Percentiles rank a stretch among this genome's conserved stretches.
Conservation (phyloP, 2,329 filamentous ascomycete genomes). For the Aspergillus niger region DNA sequence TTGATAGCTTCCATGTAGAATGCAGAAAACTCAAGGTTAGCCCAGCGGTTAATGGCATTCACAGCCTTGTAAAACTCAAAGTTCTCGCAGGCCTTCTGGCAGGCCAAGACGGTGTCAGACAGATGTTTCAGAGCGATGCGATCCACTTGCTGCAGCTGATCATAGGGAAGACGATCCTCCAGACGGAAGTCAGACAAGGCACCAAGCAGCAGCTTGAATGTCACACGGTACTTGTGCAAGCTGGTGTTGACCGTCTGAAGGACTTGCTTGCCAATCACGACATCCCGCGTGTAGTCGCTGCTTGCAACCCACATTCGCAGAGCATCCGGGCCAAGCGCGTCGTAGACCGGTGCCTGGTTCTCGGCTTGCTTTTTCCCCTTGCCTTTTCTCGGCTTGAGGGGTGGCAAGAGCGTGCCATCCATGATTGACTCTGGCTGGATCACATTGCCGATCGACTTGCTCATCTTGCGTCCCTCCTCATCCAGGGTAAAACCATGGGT, state of each 20-base stretch:
- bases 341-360: conserved; percentile 51
- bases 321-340: conserved; percentile 80
- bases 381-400: conserved; percentile 64
- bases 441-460: conserved; percentile 91
- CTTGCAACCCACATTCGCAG: conserved; percentile 88
- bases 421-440: conserved; percentile 82
- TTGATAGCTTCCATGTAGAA: conserved; percentile 95
- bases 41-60: conserved; percentile 74
- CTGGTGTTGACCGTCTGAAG: conserved; percentile 74
- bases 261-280: conserved; percentile 76
- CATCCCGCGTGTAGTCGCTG: conserved; percentile 87
- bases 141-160: conserved; percentile 64
- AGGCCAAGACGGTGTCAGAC: conserved; percentile 63
- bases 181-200: conserved; percentile 62
- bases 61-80: conserved; percentile 84
- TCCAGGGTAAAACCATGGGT: conserved; percentile 96
- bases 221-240: conserved; percentile 84
- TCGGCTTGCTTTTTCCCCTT: conserved; percentile 50
- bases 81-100: conserved; percentile 65
- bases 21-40: conserved; percentile 79
- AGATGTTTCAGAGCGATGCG: conserved; percentile 78
- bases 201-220: conserved; percentile 86
- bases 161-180: conserved; percentile 39
- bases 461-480: conserved; percentile 93
- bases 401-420: conserved; percentile 74